phyloP scores from a whole-genome alignment of 768 basidiomycete genomes.

The Rhizopogon vulgaris region DNA sequence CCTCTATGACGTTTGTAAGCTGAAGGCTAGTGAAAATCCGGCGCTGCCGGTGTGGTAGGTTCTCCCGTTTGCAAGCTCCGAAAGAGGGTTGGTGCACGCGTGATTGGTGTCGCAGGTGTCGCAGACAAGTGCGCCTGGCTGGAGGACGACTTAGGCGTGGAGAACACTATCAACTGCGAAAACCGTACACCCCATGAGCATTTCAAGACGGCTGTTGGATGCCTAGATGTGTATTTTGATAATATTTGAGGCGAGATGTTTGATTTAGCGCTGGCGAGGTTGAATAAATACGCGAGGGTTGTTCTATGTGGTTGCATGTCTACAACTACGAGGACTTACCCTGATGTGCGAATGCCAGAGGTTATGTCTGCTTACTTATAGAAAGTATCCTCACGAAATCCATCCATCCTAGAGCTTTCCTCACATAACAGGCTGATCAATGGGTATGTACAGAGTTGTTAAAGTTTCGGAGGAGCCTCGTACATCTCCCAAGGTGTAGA shows the following conservation, averaged over 20 bases:
- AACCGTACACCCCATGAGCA: slow-evolving; percentile 61
- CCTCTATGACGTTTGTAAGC: slow-evolving; percentile 68
- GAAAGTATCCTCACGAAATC: slow-evolving; percentile 31
- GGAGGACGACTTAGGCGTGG: slow-evolving; percentile 76
- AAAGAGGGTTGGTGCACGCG: slow-evolving; percentile 70
- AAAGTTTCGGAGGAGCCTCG: slow-evolving; percentile 41
- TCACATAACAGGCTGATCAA: slow-evolving; percentile 4
- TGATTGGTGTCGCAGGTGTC: slow-evolving; percentile 84
- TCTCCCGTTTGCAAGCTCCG: slow-evolving; percentile 78
- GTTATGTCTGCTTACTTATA: slow-evolving; percentile 86
- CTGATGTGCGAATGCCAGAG: slow-evolving; percentile 32
- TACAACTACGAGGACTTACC: neutral
- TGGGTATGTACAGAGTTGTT: slow-evolving; percentile 44
- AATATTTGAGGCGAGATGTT: slow-evolving; percentile 80
- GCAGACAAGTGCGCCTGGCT: slow-evolving; percentile 83
- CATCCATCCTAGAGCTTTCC: neutral
- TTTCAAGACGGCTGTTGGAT: slow-evolving; percentile 65
- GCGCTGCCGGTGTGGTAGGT: slow-evolving; percentile 91
- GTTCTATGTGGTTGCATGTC: slow-evolving; percentile 63
- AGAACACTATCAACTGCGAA: slow-evolving; percentile 86
- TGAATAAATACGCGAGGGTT: slow-evolving; percentile 76
- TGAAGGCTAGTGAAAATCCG: slow-evolving; percentile 85
- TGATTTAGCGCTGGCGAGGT: slow-evolving; percentile 64
- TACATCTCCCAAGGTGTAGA: neutral
- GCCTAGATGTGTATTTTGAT: slow-evolving; percentile 82